phyloP scores from a whole-genome alignment of 129 eudicot species.

The Calendula officinalis region DNA sequence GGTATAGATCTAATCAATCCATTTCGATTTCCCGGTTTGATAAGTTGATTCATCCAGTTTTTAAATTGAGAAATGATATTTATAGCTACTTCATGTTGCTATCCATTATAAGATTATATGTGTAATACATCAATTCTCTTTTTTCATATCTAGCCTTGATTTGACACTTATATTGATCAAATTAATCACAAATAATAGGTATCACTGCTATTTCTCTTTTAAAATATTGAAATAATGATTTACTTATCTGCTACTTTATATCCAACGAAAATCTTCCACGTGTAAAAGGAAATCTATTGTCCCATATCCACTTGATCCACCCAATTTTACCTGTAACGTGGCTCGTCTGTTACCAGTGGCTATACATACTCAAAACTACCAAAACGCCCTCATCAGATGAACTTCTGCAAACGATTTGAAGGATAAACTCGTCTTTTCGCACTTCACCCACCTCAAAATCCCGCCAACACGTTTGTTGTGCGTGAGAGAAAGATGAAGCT shows the following conservation, averaged over 20 bases:
- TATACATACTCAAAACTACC: neutral
- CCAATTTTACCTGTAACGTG: conserved; percentile 16
- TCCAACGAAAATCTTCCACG: conserved; percentile 24
- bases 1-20: no score
- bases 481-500: conserved; percentile 25
- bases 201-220: no score
- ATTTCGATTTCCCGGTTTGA: no score
- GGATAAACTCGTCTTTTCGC: conserved; percentile 14
- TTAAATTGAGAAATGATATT: no score
- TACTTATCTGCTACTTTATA: conserved; percentile 18
- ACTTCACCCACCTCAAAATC: conserved; percentile 39
- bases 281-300: conserved; percentile 22
- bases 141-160: no score
- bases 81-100: no score
- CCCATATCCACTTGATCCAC: conserved; percentile 27
- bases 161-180: no score
- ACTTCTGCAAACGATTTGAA: neutral
- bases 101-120: no score
- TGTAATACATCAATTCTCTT: no score
- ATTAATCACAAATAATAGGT: no score
- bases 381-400: conserved; percentile 22
- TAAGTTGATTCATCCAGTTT: no score
- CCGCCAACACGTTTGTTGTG: conserved; percentile 37
- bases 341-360: conserved; percentile 23
- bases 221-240: no score